These are phyloP conservation scores for Fagus sylvatica DNA, from an alignment of 306 rosid species.

Conservation along the genomic window DNA sequence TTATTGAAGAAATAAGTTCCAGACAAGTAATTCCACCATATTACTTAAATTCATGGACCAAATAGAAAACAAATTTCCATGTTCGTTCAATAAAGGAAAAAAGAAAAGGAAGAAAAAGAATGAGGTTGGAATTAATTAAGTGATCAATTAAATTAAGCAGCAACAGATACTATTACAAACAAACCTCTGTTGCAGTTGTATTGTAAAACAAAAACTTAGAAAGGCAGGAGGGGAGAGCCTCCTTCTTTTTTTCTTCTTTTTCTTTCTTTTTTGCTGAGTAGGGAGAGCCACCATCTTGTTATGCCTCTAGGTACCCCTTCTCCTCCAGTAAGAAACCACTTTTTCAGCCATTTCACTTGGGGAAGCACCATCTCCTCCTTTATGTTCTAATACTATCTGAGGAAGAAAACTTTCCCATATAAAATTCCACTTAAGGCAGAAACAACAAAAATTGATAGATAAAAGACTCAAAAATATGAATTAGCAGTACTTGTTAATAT, in stretches of 20 bases:
- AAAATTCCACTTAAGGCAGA: not conserved
- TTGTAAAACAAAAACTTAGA: not conserved
- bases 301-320: constrained; percentile 58
- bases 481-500: not conserved
- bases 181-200: not conserved
- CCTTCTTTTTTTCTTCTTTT: not conserved
- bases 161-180: constrained; percentile 3
- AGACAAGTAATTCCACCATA: not conserved
- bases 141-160: not conserved
- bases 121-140: not conserved
- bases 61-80: not conserved
- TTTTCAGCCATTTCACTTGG: constrained; percentile 67
- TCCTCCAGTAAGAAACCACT: constrained; percentile 54
- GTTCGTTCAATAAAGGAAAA: not conserved
- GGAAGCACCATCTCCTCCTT: constrained; percentile 43
- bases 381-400: constrained; percentile 55
- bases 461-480: not conserved
- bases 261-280: too few species aligned
- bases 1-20: not conserved
- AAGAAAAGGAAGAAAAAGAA: not conserved
- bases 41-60: not conserved
- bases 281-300: constrained; percentile 12
- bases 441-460: not conserved
- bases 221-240: not conserved
- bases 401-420: not conserved